Percentiles rank a stretch among this genome's conserved stretches.
Evolutionary conservation across 2,329 filamentous ascomycete species (phyloP).

Genomic region (Fusarium illudens): DNA sequence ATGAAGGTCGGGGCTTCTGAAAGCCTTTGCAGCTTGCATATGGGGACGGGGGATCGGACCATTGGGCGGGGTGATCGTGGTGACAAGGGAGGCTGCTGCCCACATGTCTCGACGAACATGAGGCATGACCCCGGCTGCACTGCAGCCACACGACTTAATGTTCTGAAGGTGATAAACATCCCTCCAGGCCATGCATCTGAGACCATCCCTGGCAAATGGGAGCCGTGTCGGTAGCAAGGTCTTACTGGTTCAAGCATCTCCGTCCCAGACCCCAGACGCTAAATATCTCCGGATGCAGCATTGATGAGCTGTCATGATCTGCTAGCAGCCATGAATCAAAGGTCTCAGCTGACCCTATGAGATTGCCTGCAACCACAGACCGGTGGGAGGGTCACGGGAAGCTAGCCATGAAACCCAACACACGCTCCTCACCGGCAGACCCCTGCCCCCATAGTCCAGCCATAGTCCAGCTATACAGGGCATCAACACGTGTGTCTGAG

Average conservation of each 20-base stretch:
- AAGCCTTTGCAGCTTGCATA: constrained; percentile 12
- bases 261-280: constrained; percentile 25
- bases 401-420: constrained; percentile 13
- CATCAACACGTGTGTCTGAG: constrained; percentile 34
- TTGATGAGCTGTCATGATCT: constrained; percentile 40
- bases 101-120: constrained; percentile 18
- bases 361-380: constrained; percentile 18
- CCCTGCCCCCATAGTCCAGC: constrained; percentile 13
- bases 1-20: constrained; percentile 17
- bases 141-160: constrained; percentile 23
- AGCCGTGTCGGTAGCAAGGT: constrained; percentile 2
- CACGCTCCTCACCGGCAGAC: constrained; percentile 19
- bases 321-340: constrained; percentile 15
- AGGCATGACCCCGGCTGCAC: constrained; percentile 36
- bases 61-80: constrained; percentile 34
- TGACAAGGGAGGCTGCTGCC: constrained; percentile 6
- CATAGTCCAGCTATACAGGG: constrained; percentile 15
- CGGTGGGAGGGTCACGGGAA: constrained; percentile 27
- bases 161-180: constrained; percentile 4
- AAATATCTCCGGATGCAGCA: constrained; percentile 28
- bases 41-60: constrained; percentile 29
- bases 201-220: constrained; percentile 21
- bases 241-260: constrained; percentile 19
- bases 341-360: constrained; percentile 22
- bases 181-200: constrained; percentile 16